Conservation (phyloP, 352 stramenopile genomes). For the Globisporangium splendens region DNA sequence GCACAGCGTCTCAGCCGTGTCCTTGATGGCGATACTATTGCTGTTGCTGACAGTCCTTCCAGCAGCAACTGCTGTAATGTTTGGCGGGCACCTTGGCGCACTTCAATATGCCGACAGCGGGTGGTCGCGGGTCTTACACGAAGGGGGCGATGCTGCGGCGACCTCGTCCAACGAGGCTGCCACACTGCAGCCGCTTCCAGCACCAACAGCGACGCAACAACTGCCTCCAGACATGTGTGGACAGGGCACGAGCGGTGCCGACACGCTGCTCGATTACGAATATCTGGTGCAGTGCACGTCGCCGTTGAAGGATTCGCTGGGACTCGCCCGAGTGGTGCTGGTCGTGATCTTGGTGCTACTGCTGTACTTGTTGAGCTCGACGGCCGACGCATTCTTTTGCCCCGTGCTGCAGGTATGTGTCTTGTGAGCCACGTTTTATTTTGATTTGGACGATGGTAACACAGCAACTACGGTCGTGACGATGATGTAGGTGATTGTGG, state of each 20-base stretch:
- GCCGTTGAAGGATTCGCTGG: constrained; percentile 35
- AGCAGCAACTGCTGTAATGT: too few relatives aligned
- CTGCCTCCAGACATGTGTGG: constrained; percentile 3
- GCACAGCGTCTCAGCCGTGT: neutral
- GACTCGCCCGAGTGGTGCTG: constrained; percentile 33
- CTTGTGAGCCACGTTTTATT: neutral
- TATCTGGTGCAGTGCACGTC: constrained; percentile 50
- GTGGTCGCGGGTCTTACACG: too few relatives aligned
- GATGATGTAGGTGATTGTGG: constrained; percentile 47
- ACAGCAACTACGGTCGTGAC: neutral
- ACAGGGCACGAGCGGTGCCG: constrained; percentile 9
- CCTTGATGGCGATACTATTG: too few relatives aligned
- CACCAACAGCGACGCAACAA: neutral
- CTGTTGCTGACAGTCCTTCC: too few relatives aligned
- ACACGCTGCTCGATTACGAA: constrained; percentile 71
- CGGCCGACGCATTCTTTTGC: constrained; percentile 81
- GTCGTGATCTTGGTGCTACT: constrained; percentile 52
- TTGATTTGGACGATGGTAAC: neutral
- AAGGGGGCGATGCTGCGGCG: neutral
- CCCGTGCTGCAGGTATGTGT: constrained; percentile 56
- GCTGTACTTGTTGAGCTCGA: constrained; percentile 78
- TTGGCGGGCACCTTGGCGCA: too few relatives aligned
- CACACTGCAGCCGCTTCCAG: neutral
- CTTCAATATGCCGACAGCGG: too few relatives aligned
- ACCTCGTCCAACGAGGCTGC: neutral